These are phyloP conservation scores for Lactarius quietus DNA, from an alignment of 768 basidiomycete species.

Conservation along the genomic window DNA sequence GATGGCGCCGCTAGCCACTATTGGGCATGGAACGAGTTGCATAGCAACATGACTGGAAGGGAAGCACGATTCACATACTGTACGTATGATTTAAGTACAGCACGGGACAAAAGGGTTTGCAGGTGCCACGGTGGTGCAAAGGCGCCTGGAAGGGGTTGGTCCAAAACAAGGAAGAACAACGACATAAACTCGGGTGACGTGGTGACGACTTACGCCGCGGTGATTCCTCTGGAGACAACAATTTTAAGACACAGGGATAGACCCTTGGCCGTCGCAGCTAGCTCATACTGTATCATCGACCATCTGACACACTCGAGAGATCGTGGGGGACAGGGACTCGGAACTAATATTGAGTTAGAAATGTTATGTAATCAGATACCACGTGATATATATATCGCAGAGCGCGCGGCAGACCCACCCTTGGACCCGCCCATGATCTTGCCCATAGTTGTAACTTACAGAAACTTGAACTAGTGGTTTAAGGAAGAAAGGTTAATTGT, in stretches of 20 bases:
- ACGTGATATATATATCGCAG: neutral
- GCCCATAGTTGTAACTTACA: too few relatives aligned
- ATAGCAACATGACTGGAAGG: neutral
- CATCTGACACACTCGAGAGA: neutral
- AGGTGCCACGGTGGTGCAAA: too few relatives aligned
- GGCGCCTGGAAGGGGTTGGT: neutral
- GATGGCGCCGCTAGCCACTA: neutral
- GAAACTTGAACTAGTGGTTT: too few relatives aligned
- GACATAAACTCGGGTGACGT: neutral
- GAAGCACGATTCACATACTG: neutral
- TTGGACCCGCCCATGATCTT: too few relatives aligned
- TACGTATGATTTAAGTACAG: too few relatives aligned
- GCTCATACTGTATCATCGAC: neutral
- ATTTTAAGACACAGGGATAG: neutral
- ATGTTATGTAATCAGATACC: neutral
- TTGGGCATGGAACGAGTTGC: neutral
- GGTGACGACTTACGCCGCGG: neutral
- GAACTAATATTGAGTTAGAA: too few relatives aligned
- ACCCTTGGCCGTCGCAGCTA: neutral
- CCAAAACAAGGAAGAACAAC: neutral
- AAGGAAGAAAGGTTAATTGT: too few relatives aligned
- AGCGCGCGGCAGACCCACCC: too few relatives aligned
- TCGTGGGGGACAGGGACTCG: too few relatives aligned
- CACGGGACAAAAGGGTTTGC: neutral
- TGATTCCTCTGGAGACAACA: neutral